Conservation (phyloP, 2,329 filamentous ascomycete genomes). For the Trichoderma breve region DNA sequence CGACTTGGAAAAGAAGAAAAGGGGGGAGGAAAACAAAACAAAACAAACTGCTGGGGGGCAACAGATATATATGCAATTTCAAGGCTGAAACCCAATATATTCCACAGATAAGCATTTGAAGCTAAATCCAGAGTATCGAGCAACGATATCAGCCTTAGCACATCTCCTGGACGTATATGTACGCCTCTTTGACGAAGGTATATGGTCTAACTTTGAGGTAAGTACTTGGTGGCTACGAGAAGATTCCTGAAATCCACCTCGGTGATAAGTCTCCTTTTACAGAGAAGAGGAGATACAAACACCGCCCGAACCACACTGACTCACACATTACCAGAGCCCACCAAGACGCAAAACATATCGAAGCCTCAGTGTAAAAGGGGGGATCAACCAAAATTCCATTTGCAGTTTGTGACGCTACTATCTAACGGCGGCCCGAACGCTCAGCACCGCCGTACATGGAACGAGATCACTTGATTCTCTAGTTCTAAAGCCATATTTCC, state of each 20-base stretch:
- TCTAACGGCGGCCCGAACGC: conserved; percentile 8
- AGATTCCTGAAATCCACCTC: neutral
- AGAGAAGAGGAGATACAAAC: neutral
- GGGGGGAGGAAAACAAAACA: too few species aligned
- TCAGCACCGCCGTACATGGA: conserved; percentile 9
- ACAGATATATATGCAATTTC: too few species aligned
- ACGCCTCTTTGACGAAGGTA: too few species aligned
- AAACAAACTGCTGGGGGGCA: too few species aligned
- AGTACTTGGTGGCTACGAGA: too few species aligned
- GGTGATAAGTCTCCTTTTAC: neutral
- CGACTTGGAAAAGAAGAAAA: too few species aligned
- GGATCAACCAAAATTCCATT: conserved; percentile 16
- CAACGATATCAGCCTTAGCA: too few species aligned
- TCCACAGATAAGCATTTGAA: too few species aligned
- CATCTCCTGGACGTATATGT: too few species aligned
- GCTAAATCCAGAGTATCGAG: too few species aligned
- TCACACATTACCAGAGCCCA: neutral
- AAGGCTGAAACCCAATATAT: too few species aligned
- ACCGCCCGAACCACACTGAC: neutral
- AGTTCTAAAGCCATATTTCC: conserved; percentile 21
- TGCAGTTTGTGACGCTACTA: conserved; percentile 14
- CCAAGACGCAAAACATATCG: neutral
- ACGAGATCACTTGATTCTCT: conserved; percentile 38
- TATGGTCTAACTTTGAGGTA: too few species aligned
- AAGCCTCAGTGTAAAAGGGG: neutral